Conservation (phyloP, 2,329 filamentous ascomycete species). For the Fusarium zealandicum region DNA sequence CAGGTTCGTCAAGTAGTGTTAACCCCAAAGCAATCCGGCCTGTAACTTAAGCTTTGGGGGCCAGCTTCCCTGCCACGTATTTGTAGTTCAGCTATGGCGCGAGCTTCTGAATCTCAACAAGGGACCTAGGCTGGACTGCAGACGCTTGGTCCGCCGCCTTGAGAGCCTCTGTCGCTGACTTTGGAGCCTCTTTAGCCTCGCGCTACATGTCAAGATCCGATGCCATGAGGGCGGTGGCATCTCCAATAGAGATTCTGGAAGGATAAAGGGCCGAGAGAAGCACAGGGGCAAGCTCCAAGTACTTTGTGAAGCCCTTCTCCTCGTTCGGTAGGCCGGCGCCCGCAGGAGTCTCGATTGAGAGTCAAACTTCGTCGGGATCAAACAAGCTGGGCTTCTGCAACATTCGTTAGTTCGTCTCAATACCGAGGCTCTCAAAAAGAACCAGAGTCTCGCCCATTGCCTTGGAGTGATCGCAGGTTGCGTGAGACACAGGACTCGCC, state of each 20-base stretch:
- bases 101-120: constrained; percentile 4
- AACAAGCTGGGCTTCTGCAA: not conserved
- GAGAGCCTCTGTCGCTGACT: too few species aligned
- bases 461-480: not conserved
- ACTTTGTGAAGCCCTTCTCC: not conserved
- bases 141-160: too few species aligned
- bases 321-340: not conserved
- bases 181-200: not conserved
- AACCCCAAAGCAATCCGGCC: constrained; percentile 62
- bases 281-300: constrained; percentile 2
- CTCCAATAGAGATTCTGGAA: not conserved
- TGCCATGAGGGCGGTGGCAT: not conserved
- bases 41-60: constrained; percentile 29
- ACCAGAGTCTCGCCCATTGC: constrained; percentile 12
- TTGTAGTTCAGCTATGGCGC: constrained; percentile 15
- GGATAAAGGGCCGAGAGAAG: constrained; percentile 11
- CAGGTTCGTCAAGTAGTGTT: constrained; percentile 66
- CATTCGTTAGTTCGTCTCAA: constrained; percentile 17
- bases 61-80: constrained; percentile 12
- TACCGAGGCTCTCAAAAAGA: constrained; percentile 21
- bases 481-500: too few species aligned
- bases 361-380: constrained; percentile 4
- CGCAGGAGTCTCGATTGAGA: not conserved
- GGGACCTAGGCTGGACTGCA: not conserved
- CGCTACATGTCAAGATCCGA: not conserved